phyloP scores from a whole-genome alignment of 78 protist genomes.

The Salpingoeca rosetta region DNA sequence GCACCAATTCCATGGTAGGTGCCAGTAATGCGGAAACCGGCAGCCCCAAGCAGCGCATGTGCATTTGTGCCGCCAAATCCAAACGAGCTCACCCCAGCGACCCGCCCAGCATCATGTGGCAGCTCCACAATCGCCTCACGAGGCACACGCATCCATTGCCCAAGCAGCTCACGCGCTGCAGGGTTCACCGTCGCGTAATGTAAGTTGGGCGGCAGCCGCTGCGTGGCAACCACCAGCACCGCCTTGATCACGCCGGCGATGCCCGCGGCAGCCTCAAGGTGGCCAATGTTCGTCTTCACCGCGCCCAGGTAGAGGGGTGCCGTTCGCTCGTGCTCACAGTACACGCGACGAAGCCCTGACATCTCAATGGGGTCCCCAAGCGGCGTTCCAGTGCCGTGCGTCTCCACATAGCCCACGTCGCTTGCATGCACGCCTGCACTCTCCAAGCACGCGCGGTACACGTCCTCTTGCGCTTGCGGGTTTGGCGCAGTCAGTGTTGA shows the following conservation, averaged over 20 bases:
- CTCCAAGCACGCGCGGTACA: constrained; percentile 33
- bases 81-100: constrained; percentile 54
- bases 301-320: constrained; percentile 32
- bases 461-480: constrained; percentile 38
- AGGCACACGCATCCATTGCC: background rate
- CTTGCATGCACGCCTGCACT: constrained; percentile 1
- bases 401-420: constrained; percentile 45
- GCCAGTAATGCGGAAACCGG: too few species aligned
- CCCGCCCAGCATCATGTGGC: background rate
- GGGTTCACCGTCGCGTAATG: background rate
- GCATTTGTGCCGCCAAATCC: constrained; percentile 76
- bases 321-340: background rate
- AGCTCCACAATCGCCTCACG: background rate
- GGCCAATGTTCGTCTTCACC: constrained; percentile 61
- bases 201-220: background rate
- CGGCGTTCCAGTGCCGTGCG: constrained; percentile 75
- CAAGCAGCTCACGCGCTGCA: background rate
- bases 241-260: constrained; percentile 20
- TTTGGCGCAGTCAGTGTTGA: constrained; percentile 25
- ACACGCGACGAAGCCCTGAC: constrained; percentile 18
- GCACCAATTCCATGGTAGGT: too few species aligned
- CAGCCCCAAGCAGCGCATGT: constrained; percentile 36
- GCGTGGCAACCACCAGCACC: background rate
- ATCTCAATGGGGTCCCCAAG: constrained; percentile 58
- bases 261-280: constrained; percentile 46